phyloP scores from a whole-genome alignment of 2,329 filamentous ascomycete species.

The Colletotrichum echinochloae region DNA sequence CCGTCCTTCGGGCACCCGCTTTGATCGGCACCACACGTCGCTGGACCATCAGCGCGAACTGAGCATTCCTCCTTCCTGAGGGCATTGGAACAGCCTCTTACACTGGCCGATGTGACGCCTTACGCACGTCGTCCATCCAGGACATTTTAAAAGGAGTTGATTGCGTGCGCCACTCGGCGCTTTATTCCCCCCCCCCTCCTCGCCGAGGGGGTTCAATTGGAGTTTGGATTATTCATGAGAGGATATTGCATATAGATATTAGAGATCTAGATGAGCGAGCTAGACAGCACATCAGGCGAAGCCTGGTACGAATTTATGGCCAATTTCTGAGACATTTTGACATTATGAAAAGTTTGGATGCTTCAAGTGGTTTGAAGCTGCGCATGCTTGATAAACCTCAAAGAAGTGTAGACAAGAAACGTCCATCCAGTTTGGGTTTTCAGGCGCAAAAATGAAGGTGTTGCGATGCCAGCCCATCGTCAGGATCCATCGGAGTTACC shows the following conservation, averaged over 20 bases:
- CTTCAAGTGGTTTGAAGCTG: neutral
- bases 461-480: too few relatives aligned
- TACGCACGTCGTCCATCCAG: constrained; percentile 39
- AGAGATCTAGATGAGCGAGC: constrained; percentile 18
- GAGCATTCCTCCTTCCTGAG: constrained; percentile 40
- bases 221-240: constrained; percentile 25
- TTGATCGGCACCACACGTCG: constrained; percentile 20
- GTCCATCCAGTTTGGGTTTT: too few relatives aligned
- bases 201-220: constrained; percentile 20
- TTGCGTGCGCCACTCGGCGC: constrained; percentile 19
- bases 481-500: too few relatives aligned
- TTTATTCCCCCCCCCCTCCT: constrained; percentile 31
- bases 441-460: too few relatives aligned
- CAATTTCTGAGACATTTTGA: neutral
- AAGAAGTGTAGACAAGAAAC: neutral
- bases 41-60: constrained; percentile 11
- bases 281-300: constrained; percentile 28
- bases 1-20: constrained; percentile 5
- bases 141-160: constrained; percentile 36
- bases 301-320: constrained; percentile 38
- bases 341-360: neutral
- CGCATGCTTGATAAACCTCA: too few relatives aligned
- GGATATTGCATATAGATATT: constrained; percentile 17
- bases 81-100: constrained; percentile 28
- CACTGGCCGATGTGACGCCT: constrained; percentile 21